Percentiles rank a stretch among this genome's conserved stretches.
These are phyloP conservation scores for Penicillium thymicola DNA, from an alignment of 2,329 filamentous ascomycete species.

Conservation along the genomic window DNA sequence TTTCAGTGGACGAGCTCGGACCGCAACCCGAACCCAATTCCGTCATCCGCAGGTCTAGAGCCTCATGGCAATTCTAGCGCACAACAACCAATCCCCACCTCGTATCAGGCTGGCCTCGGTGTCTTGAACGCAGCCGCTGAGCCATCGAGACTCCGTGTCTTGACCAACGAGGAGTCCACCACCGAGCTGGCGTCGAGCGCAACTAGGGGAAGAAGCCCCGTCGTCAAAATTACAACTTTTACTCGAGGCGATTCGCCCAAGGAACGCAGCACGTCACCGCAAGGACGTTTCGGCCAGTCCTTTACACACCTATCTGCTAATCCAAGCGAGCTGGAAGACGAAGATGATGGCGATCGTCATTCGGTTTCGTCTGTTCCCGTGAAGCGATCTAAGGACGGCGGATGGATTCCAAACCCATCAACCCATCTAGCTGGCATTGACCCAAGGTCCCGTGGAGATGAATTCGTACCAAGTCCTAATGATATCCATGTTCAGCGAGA, in stretches of 20 bases:
- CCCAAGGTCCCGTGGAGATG: slow-evolving; percentile 46
- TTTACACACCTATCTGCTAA: slow-evolving; percentile 37
- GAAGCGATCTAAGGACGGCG: slow-evolving; percentile 44
- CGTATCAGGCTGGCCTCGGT: slow-evolving; percentile 8
- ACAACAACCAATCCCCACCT: slow-evolving; percentile 21
- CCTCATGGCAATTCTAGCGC: slow-evolving; percentile 14
- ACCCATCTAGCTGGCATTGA: slow-evolving; percentile 48
- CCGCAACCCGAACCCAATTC: slow-evolving; percentile 30
- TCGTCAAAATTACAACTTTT: slow-evolving; percentile 44
- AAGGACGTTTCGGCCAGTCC: slow-evolving; percentile 32
- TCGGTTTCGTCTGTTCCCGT: slow-evolving; percentile 21
- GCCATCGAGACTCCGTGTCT: slow-evolving; percentile 8
- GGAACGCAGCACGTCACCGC: slow-evolving; percentile 17
- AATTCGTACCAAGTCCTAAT: slow-evolving; percentile 48
- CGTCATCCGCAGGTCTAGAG: slow-evolving; percentile 20
- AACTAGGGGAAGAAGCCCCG: slow-evolving; percentile 40
- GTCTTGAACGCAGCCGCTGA: neutral
- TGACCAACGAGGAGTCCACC: slow-evolving; percentile 2
- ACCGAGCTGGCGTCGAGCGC: slow-evolving; percentile 17
- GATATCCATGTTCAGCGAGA: slow-evolving; percentile 49
- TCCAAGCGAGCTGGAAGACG: slow-evolving; percentile 26
- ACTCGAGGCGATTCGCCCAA: slow-evolving; percentile 45
- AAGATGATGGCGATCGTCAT: slow-evolving; percentile 20
- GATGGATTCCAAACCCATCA: slow-evolving; percentile 41
- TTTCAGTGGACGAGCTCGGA: slow-evolving; percentile 36